Evolutionary conservation across 2,329 filamentous ascomycete species (phyloP), one percentile per base, ranked within the genome.

Genomic region (Fusarium nurragi): DNA sequence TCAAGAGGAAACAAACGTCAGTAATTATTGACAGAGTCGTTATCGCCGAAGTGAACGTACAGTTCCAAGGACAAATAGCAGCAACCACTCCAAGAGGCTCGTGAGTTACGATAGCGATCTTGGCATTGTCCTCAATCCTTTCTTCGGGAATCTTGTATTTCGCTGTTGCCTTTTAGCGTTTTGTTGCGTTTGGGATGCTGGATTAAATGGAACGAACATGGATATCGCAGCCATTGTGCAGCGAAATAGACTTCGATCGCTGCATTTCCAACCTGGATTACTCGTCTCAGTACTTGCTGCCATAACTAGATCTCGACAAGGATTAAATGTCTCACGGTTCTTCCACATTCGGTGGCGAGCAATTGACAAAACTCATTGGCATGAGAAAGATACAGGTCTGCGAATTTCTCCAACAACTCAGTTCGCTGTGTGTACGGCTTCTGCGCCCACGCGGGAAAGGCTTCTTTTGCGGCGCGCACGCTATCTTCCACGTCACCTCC

Each of bases 31-130:
- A 16, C 7, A 4, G 10, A 3, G 5, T 26, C 10, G 13, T 11
- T 12, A 26, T 26, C 13, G 25, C 10, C 11, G 4, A 12, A 12
- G 10, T 3, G 2, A 22, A 16, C 30, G 3, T 25, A 53, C 50
- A 53, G 11, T 53, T 53, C 50, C 50, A 53, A 10, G 50, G 50
- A n/a, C 50, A 53, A 9, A 53, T 53, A 3, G 50, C 41, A 5
- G 50, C 41, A 12, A 48, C 50, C 13, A 53, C 41, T 16, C 50
- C 50, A 16, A 53, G 32, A 32, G 50, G 50, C 16, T 48, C 50
- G 1, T 53, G 23, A 3, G 49, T 46, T 2, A 46, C 3, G 1
- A 46, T 28, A 4, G 8, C 19, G 3, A 22, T 18, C 23, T 52
- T 52, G 18, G 25, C 25, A 4, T 48, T 16, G 6, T 53, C 50